Percentiles rank a stretch among this genome's conserved stretches.
These are phyloP conservation scores for Pythium diclinum DNA, from an alignment of 352 stramenopile species.

Conservation along the genomic window DNA sequence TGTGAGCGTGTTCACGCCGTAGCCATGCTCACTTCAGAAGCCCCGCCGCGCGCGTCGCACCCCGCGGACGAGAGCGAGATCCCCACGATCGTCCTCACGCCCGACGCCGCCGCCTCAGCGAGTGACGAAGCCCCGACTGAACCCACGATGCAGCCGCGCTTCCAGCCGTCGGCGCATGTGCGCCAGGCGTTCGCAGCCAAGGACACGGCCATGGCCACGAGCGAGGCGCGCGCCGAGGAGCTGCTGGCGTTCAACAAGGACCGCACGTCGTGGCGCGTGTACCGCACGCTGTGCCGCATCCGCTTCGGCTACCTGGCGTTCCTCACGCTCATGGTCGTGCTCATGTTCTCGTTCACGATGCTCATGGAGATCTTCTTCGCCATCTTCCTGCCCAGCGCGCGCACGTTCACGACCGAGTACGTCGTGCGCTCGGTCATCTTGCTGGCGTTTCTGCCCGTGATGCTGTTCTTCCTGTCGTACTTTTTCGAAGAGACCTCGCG, in stretches of 20 bases:
- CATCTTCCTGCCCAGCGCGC: slow-evolving; percentile 72
- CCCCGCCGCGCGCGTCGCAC: slow-evolving; percentile 7
- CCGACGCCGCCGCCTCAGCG: slow-evolving; percentile 41
- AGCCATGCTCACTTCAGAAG: slow-evolving; percentile 16
- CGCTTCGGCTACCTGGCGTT: slow-evolving; percentile 80
- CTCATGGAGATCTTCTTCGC: slow-evolving; percentile 87
- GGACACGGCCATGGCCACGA: slow-evolving; percentile 39
- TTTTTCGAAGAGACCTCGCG: slow-evolving; percentile 70
- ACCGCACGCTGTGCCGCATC: slow-evolving; percentile 71
- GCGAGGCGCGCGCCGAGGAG: slow-evolving; percentile 51
- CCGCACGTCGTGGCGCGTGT: slow-evolving; percentile 56
- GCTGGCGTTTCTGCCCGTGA: slow-evolving; percentile 52
- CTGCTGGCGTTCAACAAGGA: slow-evolving; percentile 45
- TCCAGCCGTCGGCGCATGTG: slow-evolving; percentile 21
- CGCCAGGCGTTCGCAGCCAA: slow-evolving; percentile 19
- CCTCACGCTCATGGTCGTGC: slow-evolving; percentile 76
- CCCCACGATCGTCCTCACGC: slow-evolving; percentile 33
- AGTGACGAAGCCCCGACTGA: background rate
- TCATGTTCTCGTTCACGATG: slow-evolving; percentile 83
- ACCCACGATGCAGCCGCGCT: slow-evolving; percentile 62
- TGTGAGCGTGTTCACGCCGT: no score
- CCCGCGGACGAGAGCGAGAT: slow-evolving; percentile 9
- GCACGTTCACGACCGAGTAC: slow-evolving; percentile 67
- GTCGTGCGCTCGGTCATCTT: slow-evolving; percentile 50
- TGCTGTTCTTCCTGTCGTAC: slow-evolving; percentile 79